phyloP scores from a whole-genome alignment of 257 asterid species.

The Solanum piurae region DNA sequence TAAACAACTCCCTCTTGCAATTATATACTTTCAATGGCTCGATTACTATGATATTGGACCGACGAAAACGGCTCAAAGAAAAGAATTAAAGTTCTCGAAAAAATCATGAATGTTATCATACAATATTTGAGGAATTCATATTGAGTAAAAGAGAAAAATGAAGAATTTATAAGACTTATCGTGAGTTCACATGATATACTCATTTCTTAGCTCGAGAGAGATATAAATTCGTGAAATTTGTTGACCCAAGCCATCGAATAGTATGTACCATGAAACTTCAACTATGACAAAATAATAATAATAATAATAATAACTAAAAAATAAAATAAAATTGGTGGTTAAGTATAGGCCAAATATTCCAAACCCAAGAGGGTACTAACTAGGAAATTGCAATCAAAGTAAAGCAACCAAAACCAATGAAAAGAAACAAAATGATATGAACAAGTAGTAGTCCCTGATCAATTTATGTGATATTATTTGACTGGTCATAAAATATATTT shows the following conservation, averaged over 20 bases:
- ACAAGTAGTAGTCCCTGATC: neutral
- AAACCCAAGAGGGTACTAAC: neutral
- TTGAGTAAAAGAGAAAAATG: neutral
- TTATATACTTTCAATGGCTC: neutral
- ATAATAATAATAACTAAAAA: too few relatives aligned
- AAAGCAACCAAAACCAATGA: neutral
- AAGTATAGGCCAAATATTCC: neutral
- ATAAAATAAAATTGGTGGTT: neutral
- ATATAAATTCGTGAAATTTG: neutral
- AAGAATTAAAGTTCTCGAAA: neutral
- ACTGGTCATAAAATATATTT: neutral
- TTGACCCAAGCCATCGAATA: neutral
- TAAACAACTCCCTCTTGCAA: neutral
- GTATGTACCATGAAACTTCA: neutral
- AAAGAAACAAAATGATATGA: neutral
- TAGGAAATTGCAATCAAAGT: neutral
- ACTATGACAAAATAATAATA: neutral
- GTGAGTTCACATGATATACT: neutral
- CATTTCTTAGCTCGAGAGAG: neutral
- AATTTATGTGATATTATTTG: neutral
- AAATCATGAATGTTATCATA: neutral
- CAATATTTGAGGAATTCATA: neutral
- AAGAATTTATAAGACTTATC: neutral
- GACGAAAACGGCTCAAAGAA: neutral
- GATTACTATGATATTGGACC: neutral